Percentiles rank a stretch among this genome's conserved stretches.
Conservation (phyloP, 2,329 filamentous ascomycete genomes). For the Talaromyces atroroseus region DNA sequence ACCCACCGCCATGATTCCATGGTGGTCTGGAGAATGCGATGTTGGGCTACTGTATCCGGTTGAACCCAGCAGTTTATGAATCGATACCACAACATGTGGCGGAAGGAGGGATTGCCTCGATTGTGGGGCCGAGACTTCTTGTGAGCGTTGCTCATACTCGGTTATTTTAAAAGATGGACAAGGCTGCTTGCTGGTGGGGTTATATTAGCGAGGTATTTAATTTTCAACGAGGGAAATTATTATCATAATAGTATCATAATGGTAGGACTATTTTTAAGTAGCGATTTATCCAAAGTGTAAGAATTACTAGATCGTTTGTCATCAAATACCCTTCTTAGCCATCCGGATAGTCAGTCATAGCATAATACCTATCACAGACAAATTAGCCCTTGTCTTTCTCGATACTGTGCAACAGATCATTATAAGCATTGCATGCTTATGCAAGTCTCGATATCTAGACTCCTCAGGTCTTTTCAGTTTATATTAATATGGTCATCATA, state of each 20-base stretch:
- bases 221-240: not conserved
- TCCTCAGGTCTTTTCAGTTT: conserved; percentile 45
- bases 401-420: not conserved
- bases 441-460: conserved; percentile 10
- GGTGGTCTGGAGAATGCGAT: not conserved
- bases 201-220: not conserved
- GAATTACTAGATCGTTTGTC: not conserved
- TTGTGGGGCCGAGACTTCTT: not conserved
- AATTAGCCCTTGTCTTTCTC: not conserved
- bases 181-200: not conserved
- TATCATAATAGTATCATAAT: not conserved
- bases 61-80: not conserved
- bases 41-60: not conserved
- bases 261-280: not conserved
- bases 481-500: conserved; percentile 31
- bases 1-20: not conserved
- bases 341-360: not conserved
- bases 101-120: not conserved
- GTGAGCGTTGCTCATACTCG: not conserved
- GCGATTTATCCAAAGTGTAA: not conserved
- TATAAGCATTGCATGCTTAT: not conserved
- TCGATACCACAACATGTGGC: not conserved
- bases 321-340: not conserved
- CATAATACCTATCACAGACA: not conserved
- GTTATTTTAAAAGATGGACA: not conserved